Evolutionary conservation across 768 basidiomycete species (phyloP), one percentile per base, ranked within the genome.

Genomic region (Ramaria sp.): DNA sequence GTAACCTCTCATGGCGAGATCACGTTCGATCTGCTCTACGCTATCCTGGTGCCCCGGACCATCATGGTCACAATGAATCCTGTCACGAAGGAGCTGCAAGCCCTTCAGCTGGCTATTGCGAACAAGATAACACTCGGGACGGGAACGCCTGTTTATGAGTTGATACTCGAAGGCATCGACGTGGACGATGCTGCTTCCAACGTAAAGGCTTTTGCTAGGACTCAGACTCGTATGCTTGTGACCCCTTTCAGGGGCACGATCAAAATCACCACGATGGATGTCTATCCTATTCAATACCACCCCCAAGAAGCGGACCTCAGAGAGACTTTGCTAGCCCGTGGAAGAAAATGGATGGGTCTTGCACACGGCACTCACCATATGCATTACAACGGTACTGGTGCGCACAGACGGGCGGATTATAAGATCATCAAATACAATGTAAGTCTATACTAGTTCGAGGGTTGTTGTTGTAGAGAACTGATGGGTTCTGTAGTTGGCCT

Each of bases 1-100:
- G 72, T 82, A 41, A 75, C 69, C 7, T 59, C 73, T 1, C 78
- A 81, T 57, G 70, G 68, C 12, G 81, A 83, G 61, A 82, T 82
- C 59, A 77, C 77, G 3, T 81, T 71, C 60, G 73, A 76, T 12
- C 68, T 78, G 32, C 69, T 83, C 48, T 76, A 78, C 61, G 69
- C 75, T 13, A 70, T 85, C 57, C 71, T 80, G 44, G 71, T 80
- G 16, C 80, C 81, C 0, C 69, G 75, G 27, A 71, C 75, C 20
- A 63, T 77, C 45, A 66, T 83, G 59, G 71, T 77, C 28, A 72
- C 74, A 1, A 70, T 64, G 12, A 82, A 82, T 64, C 71, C 76
- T 18, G 67, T 77, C 43, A 81, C 79, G 0, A 74, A 73, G 20
- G 74, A 74, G 24, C 74, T 73, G 0, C 72, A 78, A 25, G 70